Evolutionary conservation across 169 alveolate genomes (phyloP), one percentile per base, ranked within the genome.

Genomic region (Besnoitia besnoiti): DNA sequence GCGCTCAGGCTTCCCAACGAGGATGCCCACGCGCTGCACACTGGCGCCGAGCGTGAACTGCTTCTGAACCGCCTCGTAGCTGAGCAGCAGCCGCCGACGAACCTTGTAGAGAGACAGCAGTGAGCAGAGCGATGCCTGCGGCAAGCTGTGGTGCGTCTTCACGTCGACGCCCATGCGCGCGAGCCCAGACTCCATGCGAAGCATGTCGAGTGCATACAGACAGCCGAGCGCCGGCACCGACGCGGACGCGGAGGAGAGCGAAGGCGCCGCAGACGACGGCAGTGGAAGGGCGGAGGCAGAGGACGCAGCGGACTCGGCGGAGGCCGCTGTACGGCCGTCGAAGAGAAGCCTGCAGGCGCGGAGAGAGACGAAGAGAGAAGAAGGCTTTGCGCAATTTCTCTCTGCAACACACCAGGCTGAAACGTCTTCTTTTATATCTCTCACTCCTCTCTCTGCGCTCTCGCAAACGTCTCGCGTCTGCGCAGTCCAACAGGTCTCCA

Each of bases 161-260:
- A 93, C 59, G 77, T 89, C 94, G 33, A 85, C 85, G n/a, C 95
- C 95, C 40, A 92, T 35, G 47, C 88, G 37, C 59, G 87, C 85
- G 19, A 93, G 90, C 21, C 95, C 95, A 19, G 95, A 90, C 79
- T 93, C 95, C 51, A 89, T 73, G 0, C 93, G 90, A 37, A 93
- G 93, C 89, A 93, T 93, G n/a, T 93, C 91, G 51, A 89, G 33
- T 5, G 92, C 85, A 24, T 27, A 62, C 44, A 89, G 55, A 27
- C 49, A 21, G 7, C 89, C 89, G 0, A 82, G 47, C 21, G 42
- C 44, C 27, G 89, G 47, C 24, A 37, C 47, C 27, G 33, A 33
- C 14, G 80, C 40, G 33, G 80, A n/a, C 40, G 80, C 47, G 33
- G 80, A 24, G 33, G 80, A 27, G 12, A 3, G 44, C 0, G 80